phyloP scores from a whole-genome alignment of 2,329 filamentous ascomycete species.

The Cryphonectria naterciae region DNA sequence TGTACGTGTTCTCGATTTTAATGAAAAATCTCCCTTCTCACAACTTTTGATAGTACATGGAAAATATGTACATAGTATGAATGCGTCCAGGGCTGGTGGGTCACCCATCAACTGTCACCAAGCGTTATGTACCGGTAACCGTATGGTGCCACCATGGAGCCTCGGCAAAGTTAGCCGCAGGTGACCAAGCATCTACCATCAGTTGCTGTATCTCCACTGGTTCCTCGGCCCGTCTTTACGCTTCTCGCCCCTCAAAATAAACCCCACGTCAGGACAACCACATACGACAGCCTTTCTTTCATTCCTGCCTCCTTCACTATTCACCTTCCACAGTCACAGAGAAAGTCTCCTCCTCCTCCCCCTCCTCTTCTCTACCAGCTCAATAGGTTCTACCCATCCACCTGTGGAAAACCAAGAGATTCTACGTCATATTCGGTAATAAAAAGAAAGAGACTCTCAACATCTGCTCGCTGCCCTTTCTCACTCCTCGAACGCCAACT shows the following conservation, averaged over 20 bases:
- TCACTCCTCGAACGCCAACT: background rate
- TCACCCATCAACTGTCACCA: background rate
- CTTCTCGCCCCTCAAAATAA: constrained; percentile 12
- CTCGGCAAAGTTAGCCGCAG: constrained; percentile 15
- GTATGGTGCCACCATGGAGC: background rate
- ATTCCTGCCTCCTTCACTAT: background rate
- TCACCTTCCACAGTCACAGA: background rate
- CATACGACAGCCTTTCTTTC: background rate
- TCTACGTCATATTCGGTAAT: background rate
- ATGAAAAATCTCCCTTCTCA: constrained; percentile 16
- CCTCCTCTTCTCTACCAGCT: background rate
- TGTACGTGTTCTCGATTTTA: constrained; percentile 22
- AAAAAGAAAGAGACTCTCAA: background rate
- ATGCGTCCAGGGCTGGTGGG: background rate
- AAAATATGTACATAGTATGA: background rate
- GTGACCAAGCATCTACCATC: background rate
- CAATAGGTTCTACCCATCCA: background rate
- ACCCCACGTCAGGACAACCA: constrained; percentile 12
- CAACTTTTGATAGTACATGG: background rate
- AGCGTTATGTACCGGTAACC: background rate
- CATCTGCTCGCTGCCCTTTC: background rate
- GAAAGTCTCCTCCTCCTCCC: background rate
- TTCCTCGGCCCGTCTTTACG: constrained; percentile 8
- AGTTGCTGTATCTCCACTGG: background rate
- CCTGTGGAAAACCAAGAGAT: background rate